Evolutionary conservation across 2,329 filamentous ascomycete genomes (phyloP).

Genomic region (Claviceps monticola): DNA sequence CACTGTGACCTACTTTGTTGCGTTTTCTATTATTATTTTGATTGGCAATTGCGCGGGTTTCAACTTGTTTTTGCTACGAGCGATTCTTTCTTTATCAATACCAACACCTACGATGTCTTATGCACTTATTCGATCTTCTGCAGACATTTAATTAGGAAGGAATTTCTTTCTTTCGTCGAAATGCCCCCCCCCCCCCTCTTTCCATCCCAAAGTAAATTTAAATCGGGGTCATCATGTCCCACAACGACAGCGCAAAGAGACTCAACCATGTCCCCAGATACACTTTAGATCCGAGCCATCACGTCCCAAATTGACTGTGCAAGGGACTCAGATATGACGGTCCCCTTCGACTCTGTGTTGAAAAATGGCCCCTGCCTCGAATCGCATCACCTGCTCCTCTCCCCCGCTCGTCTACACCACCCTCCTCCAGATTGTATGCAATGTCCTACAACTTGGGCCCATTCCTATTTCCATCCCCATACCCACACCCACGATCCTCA

Average conservation of each 20-base stretch:
- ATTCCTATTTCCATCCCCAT: neutral
- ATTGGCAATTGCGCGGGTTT: neutral
- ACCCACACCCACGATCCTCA: constrained; percentile 13
- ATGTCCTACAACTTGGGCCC: neutral
- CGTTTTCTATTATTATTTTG: neutral
- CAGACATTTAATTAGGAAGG: neutral
- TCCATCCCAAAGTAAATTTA: neutral
- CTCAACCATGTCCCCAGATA: too few species aligned
- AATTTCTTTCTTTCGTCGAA: neutral
- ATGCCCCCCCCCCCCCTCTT: neutral
- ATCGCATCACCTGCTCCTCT: too few species aligned
- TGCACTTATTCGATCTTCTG: neutral
- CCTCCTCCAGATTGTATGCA: constrained; percentile 22
- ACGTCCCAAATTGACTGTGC: too few species aligned
- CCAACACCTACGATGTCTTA: neutral
- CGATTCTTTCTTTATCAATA: neutral
- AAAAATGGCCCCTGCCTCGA: too few species aligned
- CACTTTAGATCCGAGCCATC: too few species aligned
- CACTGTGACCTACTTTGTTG: neutral
- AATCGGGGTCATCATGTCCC: neutral
- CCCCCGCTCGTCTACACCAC: too few species aligned
- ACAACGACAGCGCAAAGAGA: constrained; percentile 3
- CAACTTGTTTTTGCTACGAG: neutral
- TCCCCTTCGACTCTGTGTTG: too few species aligned
- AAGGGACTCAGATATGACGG: too few species aligned